phyloP scores from a whole-genome alignment of 805 yeast species.

The Brettanomyces bruxellensis region DNA sequence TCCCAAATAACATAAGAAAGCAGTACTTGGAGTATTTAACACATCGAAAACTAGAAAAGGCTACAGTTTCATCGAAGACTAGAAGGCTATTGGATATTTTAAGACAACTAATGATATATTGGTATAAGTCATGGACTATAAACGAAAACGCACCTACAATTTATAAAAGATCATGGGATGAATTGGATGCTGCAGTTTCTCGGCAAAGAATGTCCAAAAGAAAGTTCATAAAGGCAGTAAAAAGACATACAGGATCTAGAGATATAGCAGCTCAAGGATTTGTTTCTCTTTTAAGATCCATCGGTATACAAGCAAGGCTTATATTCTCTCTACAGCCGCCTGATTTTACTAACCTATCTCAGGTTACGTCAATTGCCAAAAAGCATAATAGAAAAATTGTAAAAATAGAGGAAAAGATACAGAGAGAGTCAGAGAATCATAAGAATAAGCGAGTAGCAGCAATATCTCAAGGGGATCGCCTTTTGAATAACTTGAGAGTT shows the following conservation, averaged over 20 bases:
- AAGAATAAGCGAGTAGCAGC: slow-evolving; percentile 6
- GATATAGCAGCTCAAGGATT: slow-evolving; percentile 86
- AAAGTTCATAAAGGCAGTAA: slow-evolving; percentile 36
- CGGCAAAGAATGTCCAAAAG: slow-evolving; percentile 22
- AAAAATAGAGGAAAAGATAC: neutral
- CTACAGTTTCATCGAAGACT: slow-evolving; percentile 35
- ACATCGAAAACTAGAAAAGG: slow-evolving; percentile 10
- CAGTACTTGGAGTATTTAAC: slow-evolving; percentile 30
- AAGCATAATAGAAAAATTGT: slow-evolving; percentile 1
- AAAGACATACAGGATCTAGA: slow-evolving; percentile 52
- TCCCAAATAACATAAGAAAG: slow-evolving; percentile 38
- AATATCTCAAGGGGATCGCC: slow-evolving; percentile 18
- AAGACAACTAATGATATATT: slow-evolving; percentile 53
- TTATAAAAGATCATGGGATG: slow-evolving; percentile 40
- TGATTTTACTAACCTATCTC: slow-evolving; percentile 49
- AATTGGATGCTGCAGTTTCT: slow-evolving; percentile 22
- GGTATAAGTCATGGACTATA: slow-evolving; percentile 30
- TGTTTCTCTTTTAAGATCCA: slow-evolving; percentile 61
- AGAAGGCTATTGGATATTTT: slow-evolving; percentile 70
- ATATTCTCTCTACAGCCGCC: slow-evolving; percentile 87
- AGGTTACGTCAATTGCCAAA: slow-evolving; percentile 9
- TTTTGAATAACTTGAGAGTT: slow-evolving; percentile 19
- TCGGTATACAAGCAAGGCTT: slow-evolving; percentile 64
- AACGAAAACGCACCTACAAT: slow-evolving; percentile 39
- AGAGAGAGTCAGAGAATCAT: neutral